Conservation (phyloP, 2,329 filamentous ascomycete genomes). For the Cladosporium sp. region DNA sequence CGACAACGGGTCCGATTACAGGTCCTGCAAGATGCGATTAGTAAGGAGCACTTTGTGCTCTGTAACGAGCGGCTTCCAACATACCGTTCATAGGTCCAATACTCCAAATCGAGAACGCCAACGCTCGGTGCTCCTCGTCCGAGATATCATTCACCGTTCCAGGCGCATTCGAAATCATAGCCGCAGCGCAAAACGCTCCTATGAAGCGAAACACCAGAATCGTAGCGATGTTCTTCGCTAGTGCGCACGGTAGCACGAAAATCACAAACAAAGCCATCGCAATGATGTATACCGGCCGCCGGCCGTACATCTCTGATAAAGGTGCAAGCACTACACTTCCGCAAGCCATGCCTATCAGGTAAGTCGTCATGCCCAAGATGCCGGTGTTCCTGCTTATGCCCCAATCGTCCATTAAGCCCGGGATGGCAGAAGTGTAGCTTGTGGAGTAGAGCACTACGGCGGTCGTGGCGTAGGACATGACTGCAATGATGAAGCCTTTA, state of each 20-base stretch:
- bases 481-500: slow-evolving; percentile 57
- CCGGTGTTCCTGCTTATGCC: slow-evolving; percentile 61
- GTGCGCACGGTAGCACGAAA: slow-evolving; percentile 70
- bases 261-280: slow-evolving; percentile 66
- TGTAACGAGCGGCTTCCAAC: not conserved
- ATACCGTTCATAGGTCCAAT: slow-evolving; percentile 77
- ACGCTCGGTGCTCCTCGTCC: slow-evolving; percentile 74
- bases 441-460: slow-evolving; percentile 70
- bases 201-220: slow-evolving; percentile 76
- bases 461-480: slow-evolving; percentile 61
- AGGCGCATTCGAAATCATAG: slow-evolving; percentile 80
- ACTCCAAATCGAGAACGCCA: slow-evolving; percentile 82
- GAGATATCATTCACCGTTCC: slow-evolving; percentile 83
- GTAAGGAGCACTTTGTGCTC: not conserved
- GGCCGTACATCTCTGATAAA: slow-evolving; percentile 69
- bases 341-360: slow-evolving; percentile 70
- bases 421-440: slow-evolving; percentile 72
- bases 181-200: slow-evolving; percentile 71
- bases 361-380: slow-evolving; percentile 76
- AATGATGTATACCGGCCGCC: slow-evolving; percentile 67
- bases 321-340: slow-evolving; percentile 67
- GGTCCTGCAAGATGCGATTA: slow-evolving; percentile 22
- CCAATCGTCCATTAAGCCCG: slow-evolving; percentile 70
- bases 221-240: slow-evolving; percentile 67
- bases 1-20: slow-evolving; percentile 68